A percentile compares a stretch with the other conserved stretches of the same genome.
Evolutionary conservation across 768 basidiomycete species (phyloP).

Genomic region (Suillus hirtellus): DNA sequence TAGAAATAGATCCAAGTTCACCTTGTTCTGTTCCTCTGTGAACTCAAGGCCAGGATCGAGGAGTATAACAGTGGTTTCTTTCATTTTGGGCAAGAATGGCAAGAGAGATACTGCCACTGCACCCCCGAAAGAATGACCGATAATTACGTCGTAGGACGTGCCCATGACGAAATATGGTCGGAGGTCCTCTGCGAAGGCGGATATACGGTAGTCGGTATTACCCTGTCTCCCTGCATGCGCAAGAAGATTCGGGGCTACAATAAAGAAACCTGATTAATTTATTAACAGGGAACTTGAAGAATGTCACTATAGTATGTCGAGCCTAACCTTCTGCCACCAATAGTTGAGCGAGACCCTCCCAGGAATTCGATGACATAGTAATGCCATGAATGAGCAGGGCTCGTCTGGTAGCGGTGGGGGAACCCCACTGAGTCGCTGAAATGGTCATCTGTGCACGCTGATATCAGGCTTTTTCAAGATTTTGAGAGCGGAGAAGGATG

Average conservation of each 20-base stretch:
- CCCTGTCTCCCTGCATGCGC: constrained; percentile 8
- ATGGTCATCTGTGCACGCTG: not conserved
- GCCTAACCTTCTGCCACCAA: constrained; percentile 12
- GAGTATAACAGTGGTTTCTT: not conserved
- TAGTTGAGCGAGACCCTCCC: constrained; percentile 11
- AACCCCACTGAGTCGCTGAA: constrained; percentile 13
- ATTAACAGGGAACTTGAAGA: not conserved
- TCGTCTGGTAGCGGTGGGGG: constrained; percentile 7
- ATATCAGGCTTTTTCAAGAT: not conserved
- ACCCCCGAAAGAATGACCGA: not conserved
- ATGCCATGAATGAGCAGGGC: constrained; percentile 15
- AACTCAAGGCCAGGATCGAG: constrained; percentile 12
- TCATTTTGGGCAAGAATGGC: not conserved
- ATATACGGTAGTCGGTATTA: not conserved
- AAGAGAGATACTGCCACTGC: not conserved
- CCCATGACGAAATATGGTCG: constrained; percentile 8
- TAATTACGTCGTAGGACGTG: not conserved
- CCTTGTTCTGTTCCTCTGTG: not conserved
- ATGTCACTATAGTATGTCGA: not conserved
- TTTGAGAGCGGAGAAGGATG: not conserved
- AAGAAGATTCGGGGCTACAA: constrained; percentile 11
- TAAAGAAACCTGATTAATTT: constrained; percentile 10
- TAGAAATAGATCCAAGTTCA: not conserved
- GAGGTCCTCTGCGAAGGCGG: constrained; percentile 7
- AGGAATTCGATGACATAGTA: constrained; percentile 9